phyloP scores from a whole-genome alignment of 2,329 filamentous ascomycete species.

The Aspergillus sp. region DNA sequence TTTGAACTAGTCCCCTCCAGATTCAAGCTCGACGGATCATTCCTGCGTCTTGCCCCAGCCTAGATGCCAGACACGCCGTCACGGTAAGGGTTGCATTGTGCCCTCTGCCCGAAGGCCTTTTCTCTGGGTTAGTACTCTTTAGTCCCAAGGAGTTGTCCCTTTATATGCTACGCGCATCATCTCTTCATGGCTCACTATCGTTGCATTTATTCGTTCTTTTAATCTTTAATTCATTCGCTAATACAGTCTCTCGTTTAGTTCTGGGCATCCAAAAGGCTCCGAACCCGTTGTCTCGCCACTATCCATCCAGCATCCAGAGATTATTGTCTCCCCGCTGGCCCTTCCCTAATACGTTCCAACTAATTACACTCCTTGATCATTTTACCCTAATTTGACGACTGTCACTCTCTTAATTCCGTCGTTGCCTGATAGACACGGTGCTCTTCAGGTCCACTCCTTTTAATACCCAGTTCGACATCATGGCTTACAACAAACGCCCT shows the following conservation, averaged over 20 bases:
- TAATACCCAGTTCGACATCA: slow-evolving; percentile 44
- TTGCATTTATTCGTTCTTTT: slow-evolving; percentile 24
- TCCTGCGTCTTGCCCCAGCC: slow-evolving; percentile 44
- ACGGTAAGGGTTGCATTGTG: slow-evolving; percentile 49
- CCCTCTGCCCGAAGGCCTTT: slow-evolving; percentile 45
- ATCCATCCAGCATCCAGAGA: slow-evolving; percentile 41
- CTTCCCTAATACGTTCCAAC: slow-evolving; percentile 58
- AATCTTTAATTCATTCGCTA: slow-evolving; percentile 34
- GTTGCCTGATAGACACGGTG: slow-evolving; percentile 42
- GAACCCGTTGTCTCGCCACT: slow-evolving; percentile 33
- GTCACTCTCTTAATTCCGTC: slow-evolving; percentile 56
- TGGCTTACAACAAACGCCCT: slow-evolving; percentile 59
- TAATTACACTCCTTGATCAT: slow-evolving; percentile 61
- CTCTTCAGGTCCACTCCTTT: slow-evolving; percentile 50
- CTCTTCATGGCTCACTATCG: slow-evolving; percentile 16
- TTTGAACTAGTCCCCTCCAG: slow-evolving; percentile 41
- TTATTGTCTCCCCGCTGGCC: slow-evolving; percentile 48
- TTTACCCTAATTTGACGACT: slow-evolving; percentile 48
- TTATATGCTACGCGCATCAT: slow-evolving; percentile 18
- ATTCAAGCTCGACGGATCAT: slow-evolving; percentile 45
- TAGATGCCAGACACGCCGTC: slow-evolving; percentile 51
- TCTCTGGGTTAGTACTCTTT: slow-evolving; percentile 47
- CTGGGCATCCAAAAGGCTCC: slow-evolving; percentile 34
- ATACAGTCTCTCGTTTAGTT: slow-evolving; percentile 39
- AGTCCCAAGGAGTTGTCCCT: slow-evolving; percentile 32